Conservation (phyloP, 148 eudicot genomes). For the Chenopodium berlandieri region DNA sequence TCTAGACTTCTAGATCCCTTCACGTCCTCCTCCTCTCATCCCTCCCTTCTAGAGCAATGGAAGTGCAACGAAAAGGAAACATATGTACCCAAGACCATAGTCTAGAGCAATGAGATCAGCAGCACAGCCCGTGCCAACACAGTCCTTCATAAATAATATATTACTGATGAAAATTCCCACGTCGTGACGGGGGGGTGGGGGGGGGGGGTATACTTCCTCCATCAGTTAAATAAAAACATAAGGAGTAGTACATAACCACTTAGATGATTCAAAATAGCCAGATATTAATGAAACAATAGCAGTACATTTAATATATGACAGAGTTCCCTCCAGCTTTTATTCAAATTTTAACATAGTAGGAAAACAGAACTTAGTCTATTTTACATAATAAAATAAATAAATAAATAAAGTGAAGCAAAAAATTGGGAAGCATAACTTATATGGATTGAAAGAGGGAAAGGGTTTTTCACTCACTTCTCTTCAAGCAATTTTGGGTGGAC, state of each 20-base stretch:
- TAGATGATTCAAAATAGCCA: neutral
- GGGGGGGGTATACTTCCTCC: neutral
- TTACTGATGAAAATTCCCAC: neutral
- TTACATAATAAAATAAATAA: neutral
- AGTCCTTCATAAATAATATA: neutral
- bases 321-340: neutral
- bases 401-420: neutral
- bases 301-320: neutral
- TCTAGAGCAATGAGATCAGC: neutral
- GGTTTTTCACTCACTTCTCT: conserved; percentile 69
- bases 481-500: conserved; percentile 92
- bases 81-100: no score
- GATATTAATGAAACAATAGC: neutral
- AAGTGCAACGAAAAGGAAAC: neutral
- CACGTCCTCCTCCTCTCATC: neutral
- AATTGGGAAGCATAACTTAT: neutral
- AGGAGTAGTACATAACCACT: neutral
- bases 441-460: neutral
- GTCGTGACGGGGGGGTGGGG: neutral
- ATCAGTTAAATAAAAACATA: no score
- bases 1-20: neutral
- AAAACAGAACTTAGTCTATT: neutral
- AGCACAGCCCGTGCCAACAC: neutral
- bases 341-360: neutral
- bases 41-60: neutral